Percentiles rank a stretch among this genome's conserved stretches.
Evolutionary conservation across 805 yeast genomes (phyloP).

Genomic region (Tetrapisispora fleetii): DNA sequence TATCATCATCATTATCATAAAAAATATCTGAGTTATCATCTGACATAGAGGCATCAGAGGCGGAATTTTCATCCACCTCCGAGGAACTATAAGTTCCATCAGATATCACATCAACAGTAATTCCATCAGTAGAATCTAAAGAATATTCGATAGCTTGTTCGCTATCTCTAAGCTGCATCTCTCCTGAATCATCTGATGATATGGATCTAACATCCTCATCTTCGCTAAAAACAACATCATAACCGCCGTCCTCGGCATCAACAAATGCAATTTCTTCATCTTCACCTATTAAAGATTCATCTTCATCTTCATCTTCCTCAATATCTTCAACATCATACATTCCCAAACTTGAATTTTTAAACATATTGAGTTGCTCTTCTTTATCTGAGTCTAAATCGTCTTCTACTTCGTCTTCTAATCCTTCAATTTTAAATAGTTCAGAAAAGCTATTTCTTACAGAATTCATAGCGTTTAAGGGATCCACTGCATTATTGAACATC

Average conservation of each 20-base stretch:
- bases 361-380: constrained; percentile 75
- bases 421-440: constrained; percentile 47
- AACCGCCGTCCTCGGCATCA: constrained; percentile 29
- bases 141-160: constrained; percentile 18
- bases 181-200: background rate
- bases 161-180: constrained; percentile 10
- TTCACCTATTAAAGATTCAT: constrained; percentile 38
- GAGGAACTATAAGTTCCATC: constrained; percentile 29
- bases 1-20: constrained; percentile 15
- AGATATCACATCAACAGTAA: constrained; percentile 11
- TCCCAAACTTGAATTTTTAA: constrained; percentile 83
- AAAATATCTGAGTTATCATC: constrained; percentile 14
- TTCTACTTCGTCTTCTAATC: constrained; percentile 46
- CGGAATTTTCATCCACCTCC: constrained; percentile 17
- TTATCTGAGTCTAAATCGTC: constrained; percentile 50
- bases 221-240: constrained; percentile 27
- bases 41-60: constrained; percentile 22
- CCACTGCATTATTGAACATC: constrained; percentile 48
- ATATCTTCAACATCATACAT: constrained; percentile 82
- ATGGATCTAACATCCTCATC: constrained; percentile 21
- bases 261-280: constrained; percentile 35
- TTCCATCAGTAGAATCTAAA: constrained; percentile 22
- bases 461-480: constrained; percentile 49
- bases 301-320: constrained; percentile 43
- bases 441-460: constrained; percentile 47